Percentiles rank a stretch among this genome's conserved stretches.
phyloP scores from a whole-genome alignment of 495 filamentous ascomycete species.

The Neurospora discreta region DNA sequence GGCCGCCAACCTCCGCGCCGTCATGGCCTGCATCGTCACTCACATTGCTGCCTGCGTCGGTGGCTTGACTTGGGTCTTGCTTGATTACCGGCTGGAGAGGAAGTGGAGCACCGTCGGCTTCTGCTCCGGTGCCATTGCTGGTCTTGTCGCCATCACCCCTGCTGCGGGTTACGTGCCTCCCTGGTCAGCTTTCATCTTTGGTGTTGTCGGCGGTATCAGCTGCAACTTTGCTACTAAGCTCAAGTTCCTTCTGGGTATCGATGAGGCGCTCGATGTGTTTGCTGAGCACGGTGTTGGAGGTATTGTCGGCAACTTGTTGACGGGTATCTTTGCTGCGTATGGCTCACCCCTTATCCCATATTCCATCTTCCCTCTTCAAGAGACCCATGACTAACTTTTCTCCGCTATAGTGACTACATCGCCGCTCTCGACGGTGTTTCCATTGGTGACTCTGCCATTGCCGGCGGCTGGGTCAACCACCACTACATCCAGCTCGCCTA shows the following conservation, averaged over 20 bases:
- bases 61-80: conserved; percentile 88
- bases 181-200: conserved; percentile 87
- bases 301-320: conserved; percentile 80
- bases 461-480: conserved; percentile 83
- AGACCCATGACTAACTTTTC: not conserved
- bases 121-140: conserved; percentile 90
- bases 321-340: conserved; percentile 79
- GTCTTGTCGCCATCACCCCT: conserved; percentile 90
- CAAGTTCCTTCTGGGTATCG: conserved; percentile 79
- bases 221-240: conserved; percentile 98
- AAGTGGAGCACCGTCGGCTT: conserved; percentile 99
- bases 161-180: conserved; percentile 82
- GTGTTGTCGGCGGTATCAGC: conserved; percentile 67
- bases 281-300: conserved; percentile 87
- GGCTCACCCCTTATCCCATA: not conserved
- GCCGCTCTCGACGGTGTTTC: conserved; percentile 72
- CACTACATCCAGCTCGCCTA: conserved; percentile 85
- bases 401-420: conserved; percentile 53
- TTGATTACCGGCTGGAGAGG: conserved; percentile 87
- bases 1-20: conserved; percentile 74
- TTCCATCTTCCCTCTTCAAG: not conserved
- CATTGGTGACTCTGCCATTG: conserved; percentile 31
- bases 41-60: conserved; percentile 73
- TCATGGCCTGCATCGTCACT: conserved; percentile 64
- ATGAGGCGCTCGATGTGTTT: conserved; percentile 93